A percentile compares a stretch with the other conserved stretches of the same genome.
Conservation (phyloP, 2,329 filamentous ascomycete genomes). For the Alternaria sp. region DNA sequence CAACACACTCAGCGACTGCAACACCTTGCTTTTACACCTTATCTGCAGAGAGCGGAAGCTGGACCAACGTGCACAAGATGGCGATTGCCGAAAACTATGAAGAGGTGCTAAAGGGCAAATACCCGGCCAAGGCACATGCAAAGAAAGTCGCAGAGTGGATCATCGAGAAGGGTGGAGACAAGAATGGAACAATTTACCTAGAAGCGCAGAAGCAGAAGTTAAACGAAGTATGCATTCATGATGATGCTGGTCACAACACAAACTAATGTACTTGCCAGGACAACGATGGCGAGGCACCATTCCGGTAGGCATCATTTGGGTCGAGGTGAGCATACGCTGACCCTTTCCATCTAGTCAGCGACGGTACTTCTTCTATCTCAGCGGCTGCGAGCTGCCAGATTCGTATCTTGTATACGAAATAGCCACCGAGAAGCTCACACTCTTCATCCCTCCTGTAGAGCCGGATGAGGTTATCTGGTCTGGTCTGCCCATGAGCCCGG, state of each 20-base stretch:
- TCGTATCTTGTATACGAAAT: conserved; percentile 84
- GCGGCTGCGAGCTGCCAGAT: conserved; percentile 82
- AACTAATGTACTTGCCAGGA: conserved; percentile 58
- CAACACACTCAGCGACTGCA: background rate
- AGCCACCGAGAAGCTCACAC: conserved; percentile 71
- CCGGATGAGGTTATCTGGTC: conserved; percentile 93
- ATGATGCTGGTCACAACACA: background rate
- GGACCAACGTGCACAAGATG: conserved; percentile 29
- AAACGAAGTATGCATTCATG: conserved; percentile 62
- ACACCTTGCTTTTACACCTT: conserved; percentile 8
- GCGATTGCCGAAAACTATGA: conserved; percentile 42
- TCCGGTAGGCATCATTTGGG: conserved; percentile 63
- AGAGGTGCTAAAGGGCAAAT: conserved; percentile 61
- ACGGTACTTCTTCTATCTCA: conserved; percentile 93
- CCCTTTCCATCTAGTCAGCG: conserved; percentile 67
- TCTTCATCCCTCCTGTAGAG: conserved; percentile 90
- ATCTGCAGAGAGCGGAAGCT: conserved; percentile 8
- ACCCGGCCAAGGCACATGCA: conserved; percentile 87
- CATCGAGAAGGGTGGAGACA: conserved; percentile 66
- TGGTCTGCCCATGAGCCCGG: conserved; percentile 77
- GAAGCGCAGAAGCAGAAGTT: conserved; percentile 82
- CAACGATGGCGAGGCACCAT: conserved; percentile 81
- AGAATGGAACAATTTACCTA: conserved; percentile 80
- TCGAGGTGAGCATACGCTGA: background rate
- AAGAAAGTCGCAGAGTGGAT: conserved; percentile 83